Base-by-base conservation (phyloP, 306 rosid species). In the Betula pendula region DNA sequence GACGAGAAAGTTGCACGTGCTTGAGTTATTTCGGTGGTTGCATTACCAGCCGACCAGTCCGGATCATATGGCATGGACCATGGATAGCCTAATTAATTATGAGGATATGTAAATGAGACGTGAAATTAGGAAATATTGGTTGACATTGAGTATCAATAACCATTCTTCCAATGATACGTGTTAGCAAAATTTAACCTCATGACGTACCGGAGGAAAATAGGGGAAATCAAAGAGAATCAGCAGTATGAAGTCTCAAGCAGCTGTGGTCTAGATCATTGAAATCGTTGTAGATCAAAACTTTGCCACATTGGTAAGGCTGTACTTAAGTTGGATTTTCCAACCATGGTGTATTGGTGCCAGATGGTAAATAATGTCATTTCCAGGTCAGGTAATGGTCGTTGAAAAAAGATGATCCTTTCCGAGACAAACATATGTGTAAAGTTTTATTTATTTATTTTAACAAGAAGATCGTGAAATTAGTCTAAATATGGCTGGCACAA, bases 21-120 rank as follows among this genome's bases (percentile, higher is more conserved):
- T 25, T 81, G 84, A 91, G 83, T 93, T 87, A 90, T 85, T 87
- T 82, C 74, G 91, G 93, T 84, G 19, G 96, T 81, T 86, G 86
- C 81, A 82, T 68, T 51, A 52, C 31, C 16, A 38, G 65, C 75
- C 50, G 81, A 62, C 62, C 31, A 52, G n/a, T 38, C 44, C 25
- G 12, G 19, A 24, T 58, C 47, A 45, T 77, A 77, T 38, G 75
- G 29, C 74, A 17, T 74, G 76, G 38, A 67, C 33, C 74, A 17
- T 74, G 76, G 38, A 67, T 43, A 52, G 80, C 48, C 55, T 55
- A 55, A 70, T 63, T 55, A 55, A 70, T 63, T 55, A 16, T 6
- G 63, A n/a, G 48, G 3, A 38, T 4, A 8, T 40, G 40, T 65
- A 38, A 16, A 33, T 65, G 70, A 31, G 11, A 29, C 27, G 11